Evolutionary conservation across 1,284 basidiomycete genomes (phyloP), one percentile per base, ranked within the genome.

Genomic region (Ceratobasidium sp.): DNA sequence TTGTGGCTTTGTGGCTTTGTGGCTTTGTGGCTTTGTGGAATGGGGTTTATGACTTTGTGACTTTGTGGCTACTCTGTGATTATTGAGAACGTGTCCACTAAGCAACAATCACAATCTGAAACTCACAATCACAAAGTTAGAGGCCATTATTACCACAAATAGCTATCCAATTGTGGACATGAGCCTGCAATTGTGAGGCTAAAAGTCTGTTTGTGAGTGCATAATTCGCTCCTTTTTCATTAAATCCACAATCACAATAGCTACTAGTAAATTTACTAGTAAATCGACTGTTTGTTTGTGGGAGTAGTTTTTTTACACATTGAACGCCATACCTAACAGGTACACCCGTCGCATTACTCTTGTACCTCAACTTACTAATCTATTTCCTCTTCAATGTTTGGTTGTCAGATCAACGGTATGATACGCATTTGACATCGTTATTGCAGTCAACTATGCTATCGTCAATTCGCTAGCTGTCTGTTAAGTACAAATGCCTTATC

Each of bases 311-410:
- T 59, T 59, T 59, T 59, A 59, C 57, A 59, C 14, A 27, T 16
- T 59, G 57, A 59, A 59, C 57, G 57, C 57, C 57, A 59, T 59
- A 59, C n/a, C n/a, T n/a, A n/a, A n/a, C n/a, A n/a, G n/a, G n/a
- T n/a, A n/a, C n/a, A n/a, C n/a, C n/a, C n/a, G n/a, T n/a, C n/a
- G n/a, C n/a, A n/a, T n/a, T n/a, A n/a, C n/a, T n/a, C n/a, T n/a
- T n/a, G n/a, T n/a, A n/a, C n/a, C n/a, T n/a, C n/a, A 8, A 8
- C 38, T 38, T 38, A 8, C 38, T 38, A 8, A 38, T 8, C 38
- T 8, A 38, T 4, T 38, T 38, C 38, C 38, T 38, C 8, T 38
- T 38, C 3, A 8, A 38, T 38, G 38, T 38, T 38, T 8, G 8
- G 38, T 38, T 38, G 8, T 8, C 8, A 8, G 38, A 8, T 38